Evolutionary conservation across 371 early-diverging fungal species (phyloP).

Genomic region (Mucor velutinosus): DNA sequence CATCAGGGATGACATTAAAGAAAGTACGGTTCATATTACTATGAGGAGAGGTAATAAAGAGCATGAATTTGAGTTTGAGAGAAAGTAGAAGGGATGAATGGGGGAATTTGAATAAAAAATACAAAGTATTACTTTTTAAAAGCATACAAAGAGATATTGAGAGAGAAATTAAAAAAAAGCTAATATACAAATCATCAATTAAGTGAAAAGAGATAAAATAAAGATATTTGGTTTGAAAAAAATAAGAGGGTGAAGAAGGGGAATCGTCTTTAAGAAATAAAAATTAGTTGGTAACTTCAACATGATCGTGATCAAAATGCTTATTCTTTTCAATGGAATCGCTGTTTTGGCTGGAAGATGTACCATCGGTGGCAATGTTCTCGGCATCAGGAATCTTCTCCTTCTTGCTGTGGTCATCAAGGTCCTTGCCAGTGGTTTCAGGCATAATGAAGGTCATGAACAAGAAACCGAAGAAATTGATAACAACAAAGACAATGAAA

Average conservation of each 20-base stretch:
- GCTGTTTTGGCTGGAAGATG: slow-evolving; percentile 3
- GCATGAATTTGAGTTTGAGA: neutral
- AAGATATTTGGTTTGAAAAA: neutral
- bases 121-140: neutral
- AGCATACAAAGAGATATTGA: neutral
- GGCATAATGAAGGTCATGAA: slow-evolving; percentile 45
- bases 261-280: slow-evolving; percentile 1
- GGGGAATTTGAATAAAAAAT: neutral
- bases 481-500: slow-evolving; percentile 44
- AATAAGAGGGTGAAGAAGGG: neutral
- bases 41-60: neutral
- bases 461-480: slow-evolving; percentile 47
- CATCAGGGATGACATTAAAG: neutral
- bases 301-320: slow-evolving; percentile 1
- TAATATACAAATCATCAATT: slow-evolving; percentile 5
- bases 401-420: slow-evolving; percentile 30
- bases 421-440: slow-evolving; percentile 45
- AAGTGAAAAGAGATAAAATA: neutral
- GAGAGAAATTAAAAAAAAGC: neutral
- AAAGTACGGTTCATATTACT: neutral
- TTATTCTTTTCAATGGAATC: slow-evolving; percentile 2
- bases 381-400: slow-evolving; percentile 9
- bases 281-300: slow-evolving; percentile 5
- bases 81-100: neutral
- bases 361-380: neutral